phyloP scores from a whole-genome alignment of 345 rosid genomes.

The Geranium rotundifolium region DNA sequence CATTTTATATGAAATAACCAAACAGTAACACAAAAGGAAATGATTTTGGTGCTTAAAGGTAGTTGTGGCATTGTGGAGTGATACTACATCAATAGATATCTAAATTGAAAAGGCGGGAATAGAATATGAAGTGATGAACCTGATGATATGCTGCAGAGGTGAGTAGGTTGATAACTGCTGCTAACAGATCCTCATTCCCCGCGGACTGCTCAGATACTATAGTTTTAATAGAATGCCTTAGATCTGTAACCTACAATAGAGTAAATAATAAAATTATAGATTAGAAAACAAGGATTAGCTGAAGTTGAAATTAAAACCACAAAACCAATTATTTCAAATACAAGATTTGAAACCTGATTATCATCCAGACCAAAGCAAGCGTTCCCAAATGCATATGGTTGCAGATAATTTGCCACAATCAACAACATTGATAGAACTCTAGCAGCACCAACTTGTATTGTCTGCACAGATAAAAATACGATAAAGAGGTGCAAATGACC shows the following conservation, averaged over 20 bases:
- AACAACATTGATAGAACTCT: constrained; percentile 49
- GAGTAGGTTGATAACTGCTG: constrained; percentile 50
- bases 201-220: constrained; percentile 35
- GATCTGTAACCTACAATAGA: constrained; percentile 40
- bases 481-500: not conserved
- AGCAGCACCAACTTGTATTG: constrained; percentile 58
- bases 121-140: constrained; percentile 24
- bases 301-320: not conserved
- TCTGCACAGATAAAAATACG: constrained; percentile 28
- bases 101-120: constrained; percentile 7
- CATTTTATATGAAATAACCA: not conserved
- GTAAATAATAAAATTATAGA: constrained; percentile 1
- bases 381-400: constrained; percentile 34
- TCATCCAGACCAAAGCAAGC: constrained; percentile 60
- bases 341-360: constrained; percentile 49
- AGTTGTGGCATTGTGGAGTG: not conserved
- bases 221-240: constrained; percentile 32
- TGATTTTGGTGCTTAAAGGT: not conserved
- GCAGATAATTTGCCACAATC: constrained; percentile 38
- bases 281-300: constrained; percentile 3
- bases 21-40: not conserved
- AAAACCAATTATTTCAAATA: constrained; percentile 10
- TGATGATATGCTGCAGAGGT: constrained; percentile 65
- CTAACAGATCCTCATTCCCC: constrained; percentile 47
- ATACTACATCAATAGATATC: not conserved